Conservation (phyloP, 2,329 filamentous ascomycete genomes). For the Alternaria consortialis region DNA sequence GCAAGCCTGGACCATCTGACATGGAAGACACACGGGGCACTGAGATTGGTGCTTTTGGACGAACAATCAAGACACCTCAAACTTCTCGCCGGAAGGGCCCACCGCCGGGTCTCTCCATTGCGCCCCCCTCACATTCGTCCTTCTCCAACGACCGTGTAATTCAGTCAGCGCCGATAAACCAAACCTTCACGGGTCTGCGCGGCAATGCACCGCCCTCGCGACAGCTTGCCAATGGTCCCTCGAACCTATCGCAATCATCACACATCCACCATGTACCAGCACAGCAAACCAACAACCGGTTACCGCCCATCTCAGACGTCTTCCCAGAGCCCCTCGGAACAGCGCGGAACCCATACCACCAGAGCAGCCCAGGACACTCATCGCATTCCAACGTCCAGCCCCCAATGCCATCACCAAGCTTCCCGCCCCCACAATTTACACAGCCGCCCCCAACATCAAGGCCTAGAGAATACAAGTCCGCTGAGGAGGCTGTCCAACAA, state of each 20-base stretch:
- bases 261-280: slow-evolving; percentile 92
- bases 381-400: slow-evolving; percentile 71
- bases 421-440: slow-evolving; percentile 64
- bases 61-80: slow-evolving; percentile 71
- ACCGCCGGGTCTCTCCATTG: slow-evolving; percentile 90
- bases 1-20: slow-evolving; percentile 57
- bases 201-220: slow-evolving; percentile 69
- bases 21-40: slow-evolving; percentile 43
- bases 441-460: slow-evolving; percentile 65
- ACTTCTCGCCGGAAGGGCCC: slow-evolving; percentile 77
- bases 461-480: slow-evolving; percentile 88
- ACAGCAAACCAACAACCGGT: slow-evolving; percentile 86
- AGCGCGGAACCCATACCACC: slow-evolving; percentile 61
- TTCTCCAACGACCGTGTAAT: slow-evolving; percentile 96
- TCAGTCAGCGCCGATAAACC: slow-evolving; percentile 92
- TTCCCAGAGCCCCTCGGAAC: slow-evolving; percentile 79
- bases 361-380: slow-evolving; percentile 70
- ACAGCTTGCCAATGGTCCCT: slow-evolving; percentile 82
- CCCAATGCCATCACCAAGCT: slow-evolving; percentile 79
- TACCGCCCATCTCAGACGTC: slow-evolving; percentile 94
- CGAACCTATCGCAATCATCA: slow-evolving; percentile 81
- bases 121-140: slow-evolving; percentile 89
- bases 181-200: slow-evolving; percentile 92
- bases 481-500: slow-evolving; percentile 92
- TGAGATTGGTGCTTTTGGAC: slow-evolving; percentile 55